Evolutionary conservation across 768 basidiomycete genomes (phyloP).

Genomic region (Phaeotremella fagi): DNA sequence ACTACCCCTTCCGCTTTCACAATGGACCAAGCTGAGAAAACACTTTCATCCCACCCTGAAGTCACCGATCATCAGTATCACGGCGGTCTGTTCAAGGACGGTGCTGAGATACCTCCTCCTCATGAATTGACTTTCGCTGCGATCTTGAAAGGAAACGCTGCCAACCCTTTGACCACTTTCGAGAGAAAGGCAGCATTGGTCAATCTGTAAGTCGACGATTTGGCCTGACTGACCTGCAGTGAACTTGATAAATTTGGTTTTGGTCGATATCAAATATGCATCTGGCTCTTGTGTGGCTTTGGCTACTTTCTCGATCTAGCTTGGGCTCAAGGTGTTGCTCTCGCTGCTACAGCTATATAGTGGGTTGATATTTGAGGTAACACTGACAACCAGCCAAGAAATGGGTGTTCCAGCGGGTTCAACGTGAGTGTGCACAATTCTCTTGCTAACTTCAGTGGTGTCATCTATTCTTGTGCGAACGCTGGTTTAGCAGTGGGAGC

Average conservation of each 20-base stretch:
- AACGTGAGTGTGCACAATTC: constrained; percentile 9
- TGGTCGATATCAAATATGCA: constrained; percentile 44
- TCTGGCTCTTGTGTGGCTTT: constrained; percentile 49
- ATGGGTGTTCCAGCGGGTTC: constrained; percentile 22
- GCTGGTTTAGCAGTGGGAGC: constrained; percentile 46
- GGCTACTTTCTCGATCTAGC: constrained; percentile 48
- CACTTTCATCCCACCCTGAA: background rate
- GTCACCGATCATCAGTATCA: background rate
- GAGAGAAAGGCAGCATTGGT: constrained; percentile 47
- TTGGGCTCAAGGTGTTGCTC: constrained; percentile 46
- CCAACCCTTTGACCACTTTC: constrained; percentile 31
- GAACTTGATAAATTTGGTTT: constrained; percentile 45
- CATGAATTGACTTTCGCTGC: constrained; percentile 6
- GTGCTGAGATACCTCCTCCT: background rate
- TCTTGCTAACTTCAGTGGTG: constrained; percentile 16
- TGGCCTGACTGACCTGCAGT: constrained; percentile 5
- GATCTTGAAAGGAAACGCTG: constrained; percentile 29
- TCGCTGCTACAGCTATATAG: constrained; percentile 38
- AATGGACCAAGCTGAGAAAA: background rate
- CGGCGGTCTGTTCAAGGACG: background rate
- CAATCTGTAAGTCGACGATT: constrained; percentile 35
- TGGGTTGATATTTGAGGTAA: constrained; percentile 28
- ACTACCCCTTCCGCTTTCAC: too few relatives aligned
- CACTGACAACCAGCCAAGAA: constrained; percentile 26
- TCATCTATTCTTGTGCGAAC: constrained; percentile 46